Conservation (phyloP, 2,329 filamentous ascomycete genomes). For the Byssochlamys sp. region DNA sequence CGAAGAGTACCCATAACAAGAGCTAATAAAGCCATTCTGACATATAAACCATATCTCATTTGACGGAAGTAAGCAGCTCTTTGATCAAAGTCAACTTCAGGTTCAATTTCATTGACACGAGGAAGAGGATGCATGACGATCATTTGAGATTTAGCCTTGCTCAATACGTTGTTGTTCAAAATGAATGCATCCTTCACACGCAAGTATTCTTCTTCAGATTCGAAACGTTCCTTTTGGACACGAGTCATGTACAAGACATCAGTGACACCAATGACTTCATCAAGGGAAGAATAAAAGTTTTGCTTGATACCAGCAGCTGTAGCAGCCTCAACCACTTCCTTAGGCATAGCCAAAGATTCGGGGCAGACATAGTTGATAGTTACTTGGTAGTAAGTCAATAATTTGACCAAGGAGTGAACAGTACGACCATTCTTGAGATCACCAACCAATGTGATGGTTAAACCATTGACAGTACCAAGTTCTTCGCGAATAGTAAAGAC, state of each 20-base stretch:
- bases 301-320: too few species aligned
- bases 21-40: too few species aligned
- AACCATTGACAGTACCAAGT: conserved; percentile 82
- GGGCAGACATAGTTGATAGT: conserved; percentile 94
- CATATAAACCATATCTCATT: too few species aligned
- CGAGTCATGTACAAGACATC: conserved; percentile 96
- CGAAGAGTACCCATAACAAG: too few species aligned
- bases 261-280: too few species aligned
- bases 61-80: conserved; percentile 97
- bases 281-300: too few species aligned
- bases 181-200: conserved; percentile 77
- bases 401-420: conserved; percentile 87
- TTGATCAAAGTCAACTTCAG: conserved; percentile 96
- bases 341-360: conserved; percentile 64
- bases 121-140: conserved; percentile 92
- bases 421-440: conserved; percentile 88
- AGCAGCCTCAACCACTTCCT: conserved; percentile 71
- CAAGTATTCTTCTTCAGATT: conserved; percentile 71
- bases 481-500: conserved; percentile 98
- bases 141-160: conserved; percentile 84
- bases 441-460: conserved; percentile 91
- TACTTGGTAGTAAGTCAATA: too few species aligned
- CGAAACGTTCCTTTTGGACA: conserved; percentile 91
- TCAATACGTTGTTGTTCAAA: conserved; percentile 80
- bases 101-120: conserved; percentile 81